Evolutionary conservation across 257 asterid genomes (phyloP), one percentile per base, ranked within the genome.

Genomic region (Capsicum pubescens): DNA sequence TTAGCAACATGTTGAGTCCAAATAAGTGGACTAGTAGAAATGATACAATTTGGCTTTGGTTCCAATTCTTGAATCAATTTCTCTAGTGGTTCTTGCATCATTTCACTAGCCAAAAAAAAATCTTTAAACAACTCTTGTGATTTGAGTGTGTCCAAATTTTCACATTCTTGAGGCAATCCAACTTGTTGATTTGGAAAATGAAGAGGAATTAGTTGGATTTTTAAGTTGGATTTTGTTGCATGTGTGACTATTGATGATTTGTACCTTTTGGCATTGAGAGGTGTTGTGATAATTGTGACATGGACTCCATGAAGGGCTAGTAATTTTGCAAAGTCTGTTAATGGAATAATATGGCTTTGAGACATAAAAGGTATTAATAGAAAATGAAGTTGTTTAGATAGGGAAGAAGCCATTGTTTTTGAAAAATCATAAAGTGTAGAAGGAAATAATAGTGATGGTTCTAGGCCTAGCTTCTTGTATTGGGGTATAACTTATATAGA

Each of bases 301-400:
- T 8, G 63, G 12, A 85, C 60, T 6, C 94, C 92, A 0, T 83
- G 90, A 9, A 83, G 57, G 10, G 92, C 92, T 13, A 88, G 86
- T 36, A 92, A 61, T 74, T 88, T 82, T 0, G 87, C 90, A 7
- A 91, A 85, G 58, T 92, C 94, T 1, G 86, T 64, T 88, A 92
- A 86, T 15, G 95, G 93, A 4, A 90, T 89, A 80, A 84, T 80
- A 84, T 92, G 95, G 79, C 94, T 91, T 39, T 86, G 92, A 36
- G 93, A 88, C 91, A 92, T 86, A 54, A 88, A 87, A 17, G 95
- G 95, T 83, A 90, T 36, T 81, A 90, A 63, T 48, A 90, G 82
- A 69, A 91, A 90, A 84, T 90, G 94, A 84, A 85, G 92, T 7
- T 85, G n/a, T 68, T 87, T 70, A 26, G 46, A 61, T 83, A 6